Evolutionary conservation across 352 stramenopile species (phyloP), one percentile per base, ranked within the genome.

Genomic region (Pythium aquatile): DNA sequence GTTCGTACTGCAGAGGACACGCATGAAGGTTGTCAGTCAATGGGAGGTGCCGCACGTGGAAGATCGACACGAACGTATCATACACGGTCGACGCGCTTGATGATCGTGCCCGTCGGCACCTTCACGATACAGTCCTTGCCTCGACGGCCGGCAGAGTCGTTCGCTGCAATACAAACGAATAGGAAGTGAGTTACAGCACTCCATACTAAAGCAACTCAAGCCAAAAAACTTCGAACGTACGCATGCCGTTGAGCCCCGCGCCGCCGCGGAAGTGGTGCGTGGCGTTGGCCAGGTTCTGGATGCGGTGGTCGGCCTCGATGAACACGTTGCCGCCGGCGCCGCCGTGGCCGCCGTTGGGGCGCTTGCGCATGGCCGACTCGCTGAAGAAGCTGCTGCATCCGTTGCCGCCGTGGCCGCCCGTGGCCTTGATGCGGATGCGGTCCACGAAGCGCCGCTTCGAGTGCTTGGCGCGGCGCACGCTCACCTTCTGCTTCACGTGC

Each of bases 371-470:
- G 3, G 85, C 75, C 55, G 37, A 63, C 72, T 67, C 65, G 85
- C 82, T 83, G 73, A 94, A 89, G 57, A 94, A 96, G 56, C 87
- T 96, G 59, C 81, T 74, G 69, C 89, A 97, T 42, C 89, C 89
- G 65, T 97, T 95, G 66, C 89, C 89, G 37, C 89, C 89, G 58
- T 96, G 84, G 13, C 89, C 89, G 9, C 87, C 89, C 1, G 83
- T 95, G n/a, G 87, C 85, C 49, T 93, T 92, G 53, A 97, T 88
- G 46, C 89, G 81, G 61, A 97, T 93, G 69, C 87, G 83, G 72
- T 97, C 89, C 37, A 97, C 86, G 59, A 97, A 97, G 66, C 91
- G 89, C 14, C 86, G 84, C 81, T 94, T 96, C 33, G 84, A 90
- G 74, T 94, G 87, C 72, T 94, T 85, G 57, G 83, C 83, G 53